Percentiles rank a stretch among this genome's conserved stretches.
phyloP scores from a whole-genome alignment of 768 basidiomycete species.

The Astraeus odoratus region DNA sequence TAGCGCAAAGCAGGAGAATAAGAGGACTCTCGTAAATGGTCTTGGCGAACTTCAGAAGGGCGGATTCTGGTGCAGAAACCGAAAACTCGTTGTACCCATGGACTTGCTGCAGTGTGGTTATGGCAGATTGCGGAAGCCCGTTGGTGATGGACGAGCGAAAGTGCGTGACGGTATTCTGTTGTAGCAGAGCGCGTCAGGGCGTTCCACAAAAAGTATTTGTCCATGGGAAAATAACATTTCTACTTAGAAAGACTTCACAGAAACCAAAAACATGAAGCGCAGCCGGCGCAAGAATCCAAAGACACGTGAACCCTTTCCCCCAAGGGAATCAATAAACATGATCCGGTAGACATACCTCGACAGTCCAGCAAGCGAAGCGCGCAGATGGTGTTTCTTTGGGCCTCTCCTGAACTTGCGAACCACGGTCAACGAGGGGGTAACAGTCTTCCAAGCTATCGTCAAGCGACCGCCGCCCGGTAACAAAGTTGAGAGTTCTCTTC shows the following conservation, averaged over 20 bases:
- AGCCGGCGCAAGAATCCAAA: neutral
- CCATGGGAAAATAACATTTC: no score
- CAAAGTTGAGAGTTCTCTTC: slow-evolving; percentile 32
- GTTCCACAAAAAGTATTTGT: slow-evolving; percentile 2
- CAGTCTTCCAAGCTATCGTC: slow-evolving; percentile 32
- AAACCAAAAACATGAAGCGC: neutral
- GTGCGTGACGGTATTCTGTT: slow-evolving; percentile 66
- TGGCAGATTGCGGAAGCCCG: slow-evolving; percentile 58
- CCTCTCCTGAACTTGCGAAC: slow-evolving; percentile 20
- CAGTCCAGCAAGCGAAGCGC: slow-evolving; percentile 57
- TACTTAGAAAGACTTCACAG: no score
- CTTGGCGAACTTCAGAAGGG: slow-evolving; percentile 84
- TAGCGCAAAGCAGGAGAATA: slow-evolving; percentile 84
- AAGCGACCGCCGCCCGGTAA: slow-evolving; percentile 20
- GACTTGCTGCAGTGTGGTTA: slow-evolving; percentile 54
- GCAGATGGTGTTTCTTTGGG: slow-evolving; percentile 52
- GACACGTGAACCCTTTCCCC: neutral
- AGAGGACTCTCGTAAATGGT: slow-evolving; percentile 94
- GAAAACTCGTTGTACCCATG: slow-evolving; percentile 95
- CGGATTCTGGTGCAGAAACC: slow-evolving; percentile 73
- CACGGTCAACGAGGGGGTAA: slow-evolving; percentile 27
- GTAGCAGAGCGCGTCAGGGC: slow-evolving; percentile 2
- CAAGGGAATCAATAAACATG: neutral
- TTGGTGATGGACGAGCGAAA: slow-evolving; percentile 56
- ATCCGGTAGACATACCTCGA: slow-evolving; percentile 53